Percentiles rank a stretch among this genome's conserved stretches.
These are phyloP conservation scores for Skeletonema marinoi DNA, from an alignment of 108 stramenopile species.

Conservation along the genomic window DNA sequence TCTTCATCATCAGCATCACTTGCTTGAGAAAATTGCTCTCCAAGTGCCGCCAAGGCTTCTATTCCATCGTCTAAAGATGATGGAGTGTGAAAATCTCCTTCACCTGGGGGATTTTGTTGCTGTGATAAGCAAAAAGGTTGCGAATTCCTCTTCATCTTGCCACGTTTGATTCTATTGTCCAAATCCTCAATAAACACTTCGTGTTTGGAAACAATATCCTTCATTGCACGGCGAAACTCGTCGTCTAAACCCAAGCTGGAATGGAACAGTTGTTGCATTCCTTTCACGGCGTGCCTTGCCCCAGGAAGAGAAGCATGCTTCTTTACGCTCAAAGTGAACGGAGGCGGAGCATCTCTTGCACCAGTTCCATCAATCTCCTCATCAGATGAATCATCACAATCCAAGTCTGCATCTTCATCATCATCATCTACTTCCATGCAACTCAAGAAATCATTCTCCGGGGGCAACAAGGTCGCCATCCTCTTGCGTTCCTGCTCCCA, in stretches of 20 bases:
- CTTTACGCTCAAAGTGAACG: conserved; percentile 79
- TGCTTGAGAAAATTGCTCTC: conserved; percentile 47
- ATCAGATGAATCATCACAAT: conserved; percentile 11
- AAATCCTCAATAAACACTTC: conserved; percentile 26
- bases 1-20: conserved; percentile 14
- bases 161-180: conserved; percentile 16
- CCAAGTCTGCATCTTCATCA: not conserved
- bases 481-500: conserved; percentile 82
- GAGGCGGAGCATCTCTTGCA: conserved; percentile 11
- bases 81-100: conserved; percentile 6
- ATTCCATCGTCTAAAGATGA: conserved; percentile 54
- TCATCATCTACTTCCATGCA: conserved; percentile 15
- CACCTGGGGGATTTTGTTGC: not conserved
- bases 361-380: not conserved
- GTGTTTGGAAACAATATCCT: conserved; percentile 58
- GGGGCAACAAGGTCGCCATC: conserved; percentile 65
- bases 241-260: conserved; percentile 70
- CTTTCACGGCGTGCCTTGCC: conserved; percentile 60
- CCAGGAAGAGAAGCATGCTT: conserved; percentile 67
- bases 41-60: conserved; percentile 57
- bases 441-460: conserved; percentile 78
- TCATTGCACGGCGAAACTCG: conserved; percentile 67
- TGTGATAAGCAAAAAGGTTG: not conserved
- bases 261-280: conserved; percentile 64
- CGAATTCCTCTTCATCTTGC: not conserved